Conservation (phyloP, 2,329 filamentous ascomycete species). For the Phialemoniopsis sp. region DNA sequence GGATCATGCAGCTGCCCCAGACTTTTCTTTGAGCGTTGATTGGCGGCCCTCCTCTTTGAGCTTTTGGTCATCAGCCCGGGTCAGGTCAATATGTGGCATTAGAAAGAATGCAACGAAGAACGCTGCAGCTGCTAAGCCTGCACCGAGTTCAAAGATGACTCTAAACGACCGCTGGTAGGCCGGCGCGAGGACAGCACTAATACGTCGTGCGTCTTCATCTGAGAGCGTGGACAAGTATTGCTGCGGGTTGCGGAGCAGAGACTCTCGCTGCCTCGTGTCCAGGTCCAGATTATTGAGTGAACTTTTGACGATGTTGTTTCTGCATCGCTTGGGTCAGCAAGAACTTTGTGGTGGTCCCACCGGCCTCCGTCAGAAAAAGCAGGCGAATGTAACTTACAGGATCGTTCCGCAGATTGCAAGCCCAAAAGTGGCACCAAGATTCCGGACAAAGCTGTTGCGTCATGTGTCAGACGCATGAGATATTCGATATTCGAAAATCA, state of each 20-base stretch:
- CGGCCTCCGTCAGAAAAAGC: background rate
- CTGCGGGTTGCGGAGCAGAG: constrained; percentile 25
- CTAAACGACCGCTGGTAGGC: constrained; percentile 30
- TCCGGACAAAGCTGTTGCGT: constrained; percentile 28
- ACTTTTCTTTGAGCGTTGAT: background rate
- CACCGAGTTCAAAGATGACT: constrained; percentile 31
- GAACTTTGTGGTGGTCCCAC: no score
- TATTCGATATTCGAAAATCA: background rate
- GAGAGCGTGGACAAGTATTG: constrained; percentile 22
- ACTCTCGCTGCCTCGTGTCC: constrained; percentile 12
- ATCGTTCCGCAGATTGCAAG: constrained; percentile 33
- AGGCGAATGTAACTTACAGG: constrained; percentile 21
- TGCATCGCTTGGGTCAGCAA: constrained; percentile 8
- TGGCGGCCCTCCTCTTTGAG: constrained; percentile 27
- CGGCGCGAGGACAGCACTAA: constrained; percentile 25
- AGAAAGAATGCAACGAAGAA: constrained; percentile 31
- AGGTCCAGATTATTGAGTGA: constrained; percentile 21
- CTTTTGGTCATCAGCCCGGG: constrained; percentile 27
- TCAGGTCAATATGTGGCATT: constrained; percentile 33
- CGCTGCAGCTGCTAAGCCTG: constrained; percentile 24
- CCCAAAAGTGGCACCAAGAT: constrained; percentile 31
- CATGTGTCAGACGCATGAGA: no score
- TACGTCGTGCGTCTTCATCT: constrained; percentile 17
- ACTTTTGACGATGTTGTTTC: constrained; percentile 29
- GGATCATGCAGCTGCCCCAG: no score